Base-by-base conservation (phyloP, 768 basidiomycete species). In the Russula lepida region DNA sequence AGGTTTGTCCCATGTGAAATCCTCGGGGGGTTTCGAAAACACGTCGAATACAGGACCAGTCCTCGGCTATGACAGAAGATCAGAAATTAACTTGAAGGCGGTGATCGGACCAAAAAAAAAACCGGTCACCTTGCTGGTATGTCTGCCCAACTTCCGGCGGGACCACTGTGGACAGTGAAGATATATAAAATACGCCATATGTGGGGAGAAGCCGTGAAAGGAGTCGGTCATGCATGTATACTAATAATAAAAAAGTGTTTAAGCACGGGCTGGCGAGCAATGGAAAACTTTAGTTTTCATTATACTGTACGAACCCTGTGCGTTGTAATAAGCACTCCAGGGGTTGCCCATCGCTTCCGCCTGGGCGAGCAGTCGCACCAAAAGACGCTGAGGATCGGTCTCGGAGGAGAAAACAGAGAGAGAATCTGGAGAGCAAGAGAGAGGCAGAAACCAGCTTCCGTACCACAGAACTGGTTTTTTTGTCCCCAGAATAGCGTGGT, bases 251-350 rank as follows among this genome's bases (percentile, higher is more conserved):
- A n/a, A n/a, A n/a, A n/a, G n/a, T n/a, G n/a, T n/a, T n/a, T n/a
- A 21, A 50, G 17, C 43, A 33, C 13, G 13, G 35, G 19, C 41
- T 9, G 17, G n/a, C 44, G 32, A 30, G 48, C n/a, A 30, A 3
- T 2, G 27, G 13, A 12, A 15, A 9, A 5, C 54, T 17, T 4
- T 19, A n/a, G n/a, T 17, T n/a, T 48, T 21, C 15, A 33, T 35
- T 7, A 41, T 15, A 61, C 44, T 7, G 33, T 15, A 61, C 44
- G 37, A 37, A 64, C 63, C 63, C 57, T 64, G 63, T 39, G 63
- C 63, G 27, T 64, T 64, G 54, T 64, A 57, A 62, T 64, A 64
- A 13, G 54, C 60, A 21, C 27, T 64, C 63, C 63, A 62, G 2
- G 63, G 63, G 21, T 63, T 54, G 28, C 39, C 33, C 32, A 12